Evolutionary conservation across 202 grass and related monocot genomes (phyloP).

Genomic region (Carex arenaria): DNA sequence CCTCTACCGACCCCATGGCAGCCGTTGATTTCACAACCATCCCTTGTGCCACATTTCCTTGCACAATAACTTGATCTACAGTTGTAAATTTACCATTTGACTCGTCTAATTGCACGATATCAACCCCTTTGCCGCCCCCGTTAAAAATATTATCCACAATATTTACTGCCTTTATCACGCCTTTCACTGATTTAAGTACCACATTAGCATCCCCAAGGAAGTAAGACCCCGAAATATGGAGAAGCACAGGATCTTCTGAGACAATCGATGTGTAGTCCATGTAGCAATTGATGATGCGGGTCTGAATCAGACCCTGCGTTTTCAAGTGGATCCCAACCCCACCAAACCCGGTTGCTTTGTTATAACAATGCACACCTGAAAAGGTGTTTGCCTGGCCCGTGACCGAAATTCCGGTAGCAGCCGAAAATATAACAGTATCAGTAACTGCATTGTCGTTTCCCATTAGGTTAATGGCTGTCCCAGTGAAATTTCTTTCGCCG

Average conservation of each 20-base stretch:
- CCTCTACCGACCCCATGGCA: conserved; percentile 34
- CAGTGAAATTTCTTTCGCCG: conserved; percentile 60
- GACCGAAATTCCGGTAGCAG: conserved; percentile 58
- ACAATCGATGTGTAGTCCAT: conserved; percentile 85
- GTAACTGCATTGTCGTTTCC: conserved; percentile 80
- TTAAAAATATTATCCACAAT: conserved; percentile 73
- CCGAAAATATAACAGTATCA: conserved; percentile 81
- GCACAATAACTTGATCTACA: conserved; percentile 77
- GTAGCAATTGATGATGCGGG: conserved; percentile 70
- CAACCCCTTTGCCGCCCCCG: conserved; percentile 43
- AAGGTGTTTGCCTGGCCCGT: conserved; percentile 69
- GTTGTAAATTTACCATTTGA: conserved; percentile 40
- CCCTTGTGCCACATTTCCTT: conserved; percentile 53
- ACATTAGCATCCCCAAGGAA: conserved; percentile 96
- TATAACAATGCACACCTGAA: conserved; percentile 94
- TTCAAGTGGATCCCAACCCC: conserved; percentile 72
- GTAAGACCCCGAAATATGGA: conserved; percentile 62
- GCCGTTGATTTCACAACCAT: conserved; percentile 60
- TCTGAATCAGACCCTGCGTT: conserved; percentile 52
- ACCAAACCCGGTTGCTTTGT: conserved; percentile 77
- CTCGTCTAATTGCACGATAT: conserved; percentile 66
- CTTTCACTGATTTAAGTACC: conserved; percentile 65
- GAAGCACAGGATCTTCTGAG: conserved; percentile 85
- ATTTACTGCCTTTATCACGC: conserved; percentile 53
- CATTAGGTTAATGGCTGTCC: conserved; percentile 63